Percentiles rank a stretch among this genome's conserved stretches.
Conservation (phyloP, 805 yeast genomes). For the Yamadazyma paraphyllophila region DNA sequence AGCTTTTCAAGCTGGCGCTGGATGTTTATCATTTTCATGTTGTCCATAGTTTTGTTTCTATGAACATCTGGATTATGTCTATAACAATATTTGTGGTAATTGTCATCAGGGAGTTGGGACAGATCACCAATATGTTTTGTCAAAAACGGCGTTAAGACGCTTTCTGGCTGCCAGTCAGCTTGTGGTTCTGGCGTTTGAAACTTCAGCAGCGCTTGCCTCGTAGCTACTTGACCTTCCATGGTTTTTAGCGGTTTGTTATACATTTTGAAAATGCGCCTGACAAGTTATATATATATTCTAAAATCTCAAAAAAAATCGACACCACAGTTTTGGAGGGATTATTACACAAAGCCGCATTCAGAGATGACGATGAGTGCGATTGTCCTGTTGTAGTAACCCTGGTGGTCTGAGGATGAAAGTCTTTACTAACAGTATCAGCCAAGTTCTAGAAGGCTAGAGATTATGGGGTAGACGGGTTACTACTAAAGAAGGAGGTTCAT, state of each 20-base stretch:
- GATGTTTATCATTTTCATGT: constrained; percentile 57
- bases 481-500: too few relatives aligned
- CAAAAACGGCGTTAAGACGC: constrained; percentile 41
- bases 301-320: constrained; percentile 1
- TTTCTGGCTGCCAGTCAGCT: constrained; percentile 15
- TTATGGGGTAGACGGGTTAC: too few relatives aligned
- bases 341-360: neutral
- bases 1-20: constrained; percentile 58
- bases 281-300: constrained; percentile 1
- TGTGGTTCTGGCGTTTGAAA: constrained; percentile 9
- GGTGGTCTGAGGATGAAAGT: neutral
- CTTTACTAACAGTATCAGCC: too few relatives aligned
- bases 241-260: neutral
- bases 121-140: constrained; percentile 42
- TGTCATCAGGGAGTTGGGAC: constrained; percentile 44
- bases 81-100: constrained; percentile 75
- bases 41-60: constrained; percentile 68
- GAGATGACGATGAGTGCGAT: neutral
- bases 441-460: too few relatives aligned
- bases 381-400: neutral
- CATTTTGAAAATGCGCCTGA: neutral
- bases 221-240: constrained; percentile 2
- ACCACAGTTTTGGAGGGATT: constrained; percentile 6
- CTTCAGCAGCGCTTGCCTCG: neutral
- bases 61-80: constrained; percentile 89